phyloP scores from a whole-genome alignment of 164 flowering plant species.

The Saururus chinensis region DNA sequence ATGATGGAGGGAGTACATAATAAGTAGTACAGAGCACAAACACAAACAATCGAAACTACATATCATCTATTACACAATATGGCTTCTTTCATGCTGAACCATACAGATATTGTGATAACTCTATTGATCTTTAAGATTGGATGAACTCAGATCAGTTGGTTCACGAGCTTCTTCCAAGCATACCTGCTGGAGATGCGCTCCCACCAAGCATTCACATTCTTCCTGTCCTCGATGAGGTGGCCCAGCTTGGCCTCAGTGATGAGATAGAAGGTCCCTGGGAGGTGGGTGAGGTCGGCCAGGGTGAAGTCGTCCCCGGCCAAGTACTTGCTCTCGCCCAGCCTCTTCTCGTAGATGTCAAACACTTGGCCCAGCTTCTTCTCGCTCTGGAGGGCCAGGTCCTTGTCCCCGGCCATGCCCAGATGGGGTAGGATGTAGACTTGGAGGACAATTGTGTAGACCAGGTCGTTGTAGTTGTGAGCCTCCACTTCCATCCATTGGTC shows the following conservation, averaged over 20 bases:
- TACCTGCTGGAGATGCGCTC: constrained; percentile 48
- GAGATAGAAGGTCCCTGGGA: constrained; percentile 34
- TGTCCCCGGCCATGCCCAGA: constrained; percentile 33
- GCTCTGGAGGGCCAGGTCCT: constrained; percentile 18
- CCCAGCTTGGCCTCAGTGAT: constrained; percentile 30
- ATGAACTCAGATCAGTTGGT: too few relatives aligned
- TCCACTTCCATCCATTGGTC: constrained; percentile 89
- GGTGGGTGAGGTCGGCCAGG: constrained; percentile 55
- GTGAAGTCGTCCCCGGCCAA: constrained; percentile 51
- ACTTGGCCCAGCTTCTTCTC: constrained; percentile 47
- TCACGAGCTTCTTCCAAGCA: constrained; percentile 57
- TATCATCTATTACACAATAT: too few relatives aligned
- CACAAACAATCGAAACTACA: too few relatives aligned
- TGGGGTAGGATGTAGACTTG: constrained; percentile 43
- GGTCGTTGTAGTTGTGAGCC: constrained; percentile 52
- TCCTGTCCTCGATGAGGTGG: constrained; percentile 34
- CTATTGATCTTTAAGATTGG: too few relatives aligned
- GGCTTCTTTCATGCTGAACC: too few relatives aligned
- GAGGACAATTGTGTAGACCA: constrained; percentile 32
- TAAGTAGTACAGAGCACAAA: too few relatives aligned
- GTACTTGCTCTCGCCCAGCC: constrained; percentile 35
- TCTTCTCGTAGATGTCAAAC: constrained; percentile 49
- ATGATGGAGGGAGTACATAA: too few relatives aligned
- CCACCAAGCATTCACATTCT: constrained; percentile 64
- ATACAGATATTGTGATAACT: too few relatives aligned